These are phyloP conservation scores for Cryptococcus wingfieldii DNA, from an alignment of 1,284 basidiomycete species.

Conservation along the genomic window DNA sequence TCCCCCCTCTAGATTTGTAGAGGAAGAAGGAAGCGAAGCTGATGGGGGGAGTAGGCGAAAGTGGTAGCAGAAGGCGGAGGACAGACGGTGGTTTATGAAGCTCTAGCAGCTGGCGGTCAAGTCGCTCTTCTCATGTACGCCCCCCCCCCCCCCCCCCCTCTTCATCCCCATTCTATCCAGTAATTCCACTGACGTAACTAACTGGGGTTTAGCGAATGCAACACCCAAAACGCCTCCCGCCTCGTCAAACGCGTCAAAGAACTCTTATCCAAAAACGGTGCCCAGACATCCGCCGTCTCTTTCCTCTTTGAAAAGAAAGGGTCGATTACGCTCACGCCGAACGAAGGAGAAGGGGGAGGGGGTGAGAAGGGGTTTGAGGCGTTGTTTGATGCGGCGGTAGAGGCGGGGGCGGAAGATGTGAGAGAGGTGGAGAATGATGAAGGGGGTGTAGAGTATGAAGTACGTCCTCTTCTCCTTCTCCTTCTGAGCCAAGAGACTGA, in stretches of 20 bases:
- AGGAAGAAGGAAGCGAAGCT: too few species aligned
- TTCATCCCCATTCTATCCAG: not conserved
- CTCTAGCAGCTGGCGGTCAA: conserved; percentile 59
- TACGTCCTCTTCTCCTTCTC: not conserved
- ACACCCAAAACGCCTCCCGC: conserved; percentile 68
- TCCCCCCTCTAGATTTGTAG: too few species aligned
- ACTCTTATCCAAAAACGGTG: conserved; percentile 59
- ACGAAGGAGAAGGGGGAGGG: not conserved
- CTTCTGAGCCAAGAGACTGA: not conserved
- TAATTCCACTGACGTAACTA: not conserved
- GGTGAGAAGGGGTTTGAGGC: conserved; percentile 39
- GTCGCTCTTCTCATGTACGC: conserved; percentile 72
- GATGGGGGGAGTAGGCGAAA: too few species aligned
- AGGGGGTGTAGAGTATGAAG: conserved; percentile 27
- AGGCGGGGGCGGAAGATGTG: conserved; percentile 52
- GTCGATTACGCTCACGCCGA: conserved; percentile 55
- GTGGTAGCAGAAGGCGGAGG: conserved; percentile 35
- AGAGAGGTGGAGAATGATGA: conserved; percentile 41
- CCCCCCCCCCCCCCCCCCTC: not conserved
- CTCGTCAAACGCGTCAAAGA: conserved; percentile 64
- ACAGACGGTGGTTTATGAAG: conserved; percentile 60
- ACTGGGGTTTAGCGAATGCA: conserved; percentile 61
- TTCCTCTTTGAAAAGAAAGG: conserved; percentile 73
- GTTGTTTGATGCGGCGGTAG: conserved; percentile 46
- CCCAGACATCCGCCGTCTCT: conserved; percentile 65